Percentiles rank a stretch among this genome's conserved stretches.
Evolutionary conservation across 306 rosid genomes (phyloP).

Genomic region (apple (Malus domestica)): ASM211411v1 NC_041799.1:4473001-4473500

Average conservation of each 20-base stretch:
- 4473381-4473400: constrained; percentile 9
- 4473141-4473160: not conserved
- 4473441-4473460: constrained; percentile 60
- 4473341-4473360: not conserved
- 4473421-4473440: constrained; percentile 59
- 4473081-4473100: not conserved
- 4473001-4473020: not conserved
- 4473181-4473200: not conserved
- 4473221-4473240: constrained; percentile 93
- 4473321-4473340: constrained; percentile 36
- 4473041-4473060: not conserved
- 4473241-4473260: constrained; percentile 91
- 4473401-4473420: constrained; percentile 54
- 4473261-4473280: constrained; percentile 86
- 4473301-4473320: constrained; percentile 79
- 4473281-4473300: constrained; percentile 85
- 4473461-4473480: constrained; percentile 60
- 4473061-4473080: not conserved
- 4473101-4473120: not conserved
- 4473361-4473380: constrained; percentile 7
- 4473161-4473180: constrained; percentile 3
- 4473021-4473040: not conserved
- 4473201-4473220: constrained; percentile 70
- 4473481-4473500: constrained; percentile 3
- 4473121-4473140: not conserved